Percentiles rank a stretch among this genome's conserved stretches.
These are phyloP conservation scores for Epichloe gansuensis DNA, from an alignment of 2,329 filamentous ascomycete species.

Conservation along the genomic window DNA sequence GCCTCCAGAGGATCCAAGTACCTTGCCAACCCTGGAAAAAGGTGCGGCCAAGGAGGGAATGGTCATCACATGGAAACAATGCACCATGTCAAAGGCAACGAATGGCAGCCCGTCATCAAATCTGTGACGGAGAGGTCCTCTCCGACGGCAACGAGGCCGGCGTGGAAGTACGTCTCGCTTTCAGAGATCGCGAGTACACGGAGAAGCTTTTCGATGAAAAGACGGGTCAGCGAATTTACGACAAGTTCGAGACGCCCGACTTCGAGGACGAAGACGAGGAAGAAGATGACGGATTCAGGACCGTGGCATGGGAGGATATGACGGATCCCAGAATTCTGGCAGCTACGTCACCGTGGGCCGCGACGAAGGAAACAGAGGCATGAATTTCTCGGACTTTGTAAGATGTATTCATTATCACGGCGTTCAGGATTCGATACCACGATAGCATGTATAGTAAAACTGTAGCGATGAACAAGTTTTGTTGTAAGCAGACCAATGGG, in stretches of 20 bases:
- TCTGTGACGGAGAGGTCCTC: conserved; percentile 53
- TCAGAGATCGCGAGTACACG: conserved; percentile 49
- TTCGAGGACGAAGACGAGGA: conserved; percentile 45
- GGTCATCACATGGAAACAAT: conserved; percentile 57
- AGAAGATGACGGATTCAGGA: conserved; percentile 52
- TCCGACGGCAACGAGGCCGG: conserved; percentile 35
- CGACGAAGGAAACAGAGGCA: not conserved
- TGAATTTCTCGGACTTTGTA: not conserved
- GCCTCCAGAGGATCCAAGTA: conserved; percentile 44
- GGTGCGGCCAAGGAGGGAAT: conserved; percentile 43
- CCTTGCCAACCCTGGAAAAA: conserved; percentile 37
- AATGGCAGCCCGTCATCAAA: conserved; percentile 53
- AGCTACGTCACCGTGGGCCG: conserved; percentile 11
- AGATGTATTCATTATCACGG: not conserved
- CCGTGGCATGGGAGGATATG: conserved; percentile 48
- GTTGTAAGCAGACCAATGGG: no score
- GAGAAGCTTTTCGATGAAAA: conserved; percentile 50
- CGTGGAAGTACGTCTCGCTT: conserved; percentile 54
- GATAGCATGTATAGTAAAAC: not conserved
- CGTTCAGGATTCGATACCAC: not conserved
- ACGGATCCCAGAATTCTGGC: conserved; percentile 55
- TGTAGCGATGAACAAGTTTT: not conserved
- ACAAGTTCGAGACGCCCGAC: conserved; percentile 63
- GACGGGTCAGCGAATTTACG: conserved; percentile 62
- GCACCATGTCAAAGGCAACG: conserved; percentile 47